Conservation (phyloP, 768 basidiomycete species). For the Auricularia auricula-judae region DNA sequence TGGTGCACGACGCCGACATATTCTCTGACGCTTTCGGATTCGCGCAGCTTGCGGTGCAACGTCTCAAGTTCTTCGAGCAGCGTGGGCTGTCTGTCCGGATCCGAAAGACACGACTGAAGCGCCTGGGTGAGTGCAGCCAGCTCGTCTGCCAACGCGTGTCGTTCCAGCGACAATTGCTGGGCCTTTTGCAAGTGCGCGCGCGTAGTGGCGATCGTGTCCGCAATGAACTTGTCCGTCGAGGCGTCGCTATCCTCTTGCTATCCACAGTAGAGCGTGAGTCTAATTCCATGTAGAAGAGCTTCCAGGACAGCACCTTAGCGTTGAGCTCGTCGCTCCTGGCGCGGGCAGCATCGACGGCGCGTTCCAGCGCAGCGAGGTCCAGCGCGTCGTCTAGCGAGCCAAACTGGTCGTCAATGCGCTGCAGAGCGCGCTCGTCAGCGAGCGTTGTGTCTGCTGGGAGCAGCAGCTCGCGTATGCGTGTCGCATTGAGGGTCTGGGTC, state of each 20-base stretch:
- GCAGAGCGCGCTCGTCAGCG: neutral
- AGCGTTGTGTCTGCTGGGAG: neutral
- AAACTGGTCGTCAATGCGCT: neutral
- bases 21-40: constrained; percentile 61
- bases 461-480: neutral
- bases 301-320: constrained; percentile 11
- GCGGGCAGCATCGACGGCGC: neutral
- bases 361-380: neutral
- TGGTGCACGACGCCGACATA: constrained; percentile 70
- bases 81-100: constrained; percentile 40
- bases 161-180: constrained; percentile 61
- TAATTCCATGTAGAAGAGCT: constrained; percentile 9
- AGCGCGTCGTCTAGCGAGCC: neutral
- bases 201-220: constrained; percentile 35
- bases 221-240: constrained; percentile 34
- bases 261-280: constrained; percentile 39
- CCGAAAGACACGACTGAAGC: constrained; percentile 46
- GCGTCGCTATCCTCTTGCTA: constrained; percentile 37
- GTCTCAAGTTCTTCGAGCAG: constrained; percentile 76
- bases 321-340: neutral
- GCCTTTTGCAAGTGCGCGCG: constrained; percentile 47
- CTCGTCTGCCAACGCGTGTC: constrained; percentile 72
- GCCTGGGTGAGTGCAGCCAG: constrained; percentile 54
- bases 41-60: constrained; percentile 64
- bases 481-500: neutral